Evolutionary conservation across 2,329 filamentous ascomycete species (phyloP).

Genomic region (Mollisia scopiformis): DNA sequence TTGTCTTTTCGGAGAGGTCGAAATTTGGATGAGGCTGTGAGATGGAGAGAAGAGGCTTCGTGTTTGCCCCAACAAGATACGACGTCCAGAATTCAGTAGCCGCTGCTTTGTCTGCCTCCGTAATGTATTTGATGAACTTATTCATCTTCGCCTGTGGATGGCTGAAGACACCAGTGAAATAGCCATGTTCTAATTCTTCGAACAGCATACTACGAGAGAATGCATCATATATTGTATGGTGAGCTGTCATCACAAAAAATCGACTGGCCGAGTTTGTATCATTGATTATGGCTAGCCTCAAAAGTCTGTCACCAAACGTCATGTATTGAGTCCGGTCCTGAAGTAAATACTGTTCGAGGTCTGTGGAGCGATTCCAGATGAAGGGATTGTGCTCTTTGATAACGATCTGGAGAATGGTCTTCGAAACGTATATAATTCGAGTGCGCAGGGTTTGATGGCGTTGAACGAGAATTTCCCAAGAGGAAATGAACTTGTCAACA

Average conservation of each 20-base stretch:
- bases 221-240: conserved; percentile 64
- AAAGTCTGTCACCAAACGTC: conserved; percentile 4
- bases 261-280: neutral
- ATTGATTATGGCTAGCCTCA: conserved; percentile 7
- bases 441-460: conserved; percentile 7
- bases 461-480: conserved; percentile 5
- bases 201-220: conserved; percentile 39
- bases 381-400: neutral
- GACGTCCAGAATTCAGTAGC: conserved; percentile 13
- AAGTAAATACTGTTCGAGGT: conserved; percentile 3
- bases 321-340: conserved; percentile 4
- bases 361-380: neutral
- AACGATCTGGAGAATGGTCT: conserved; percentile 4
- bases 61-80: conserved; percentile 1
- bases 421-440: neutral
- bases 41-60: conserved; percentile 5
- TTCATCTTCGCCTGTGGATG: neutral
- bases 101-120: neutral
- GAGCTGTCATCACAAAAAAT: conserved; percentile 39
- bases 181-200: conserved; percentile 8
- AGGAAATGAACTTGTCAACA: conserved; percentile 17
- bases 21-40: neutral
- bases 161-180: neutral
- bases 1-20: neutral
- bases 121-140: conserved; percentile 14